Evolutionary conservation across 2,329 filamentous ascomycete species (phyloP).

Genomic region (Penicillium sp.): DNA sequence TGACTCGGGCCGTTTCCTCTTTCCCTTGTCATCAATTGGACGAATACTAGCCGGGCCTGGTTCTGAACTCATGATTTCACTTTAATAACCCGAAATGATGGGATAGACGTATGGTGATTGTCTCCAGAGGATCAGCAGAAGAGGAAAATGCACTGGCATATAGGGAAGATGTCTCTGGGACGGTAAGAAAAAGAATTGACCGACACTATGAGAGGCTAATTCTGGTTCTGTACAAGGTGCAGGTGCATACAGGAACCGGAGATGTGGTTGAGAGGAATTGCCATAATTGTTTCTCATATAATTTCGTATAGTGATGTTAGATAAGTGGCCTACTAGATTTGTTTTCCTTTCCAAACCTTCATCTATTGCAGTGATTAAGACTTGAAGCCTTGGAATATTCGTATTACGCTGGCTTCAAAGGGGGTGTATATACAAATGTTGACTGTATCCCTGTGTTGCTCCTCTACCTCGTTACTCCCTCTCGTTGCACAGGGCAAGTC

Average conservation of each 20-base stretch:
- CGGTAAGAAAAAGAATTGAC: not conserved
- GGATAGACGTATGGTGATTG: not conserved
- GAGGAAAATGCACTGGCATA: fast-evolving
- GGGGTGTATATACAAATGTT: fast-evolving
- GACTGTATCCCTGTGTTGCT: not conserved
- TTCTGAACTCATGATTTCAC: not conserved
- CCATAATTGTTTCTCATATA: not conserved
- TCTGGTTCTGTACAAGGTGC: not conserved
- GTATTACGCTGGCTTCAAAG: not conserved
- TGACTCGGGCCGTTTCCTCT: not conserved
- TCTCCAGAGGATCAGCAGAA: no score
- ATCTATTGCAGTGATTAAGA: no score
- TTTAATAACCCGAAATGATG: not conserved
- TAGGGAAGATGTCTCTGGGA: not conserved
- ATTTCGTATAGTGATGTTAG: not conserved
- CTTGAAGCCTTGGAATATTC: not conserved
- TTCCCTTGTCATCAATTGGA: not conserved
- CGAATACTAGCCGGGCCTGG: not conserved
- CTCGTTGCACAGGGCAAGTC: not conserved
- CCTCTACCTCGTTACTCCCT: not conserved
- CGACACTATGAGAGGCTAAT: not conserved
- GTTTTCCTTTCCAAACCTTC: not conserved
- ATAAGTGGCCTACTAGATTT: fast-evolving
- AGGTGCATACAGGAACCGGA: not conserved
- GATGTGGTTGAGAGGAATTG: not conserved